Evolutionary conservation across 805 yeast species (phyloP).

Genomic region (Lipomyces starkeyi): DNA sequence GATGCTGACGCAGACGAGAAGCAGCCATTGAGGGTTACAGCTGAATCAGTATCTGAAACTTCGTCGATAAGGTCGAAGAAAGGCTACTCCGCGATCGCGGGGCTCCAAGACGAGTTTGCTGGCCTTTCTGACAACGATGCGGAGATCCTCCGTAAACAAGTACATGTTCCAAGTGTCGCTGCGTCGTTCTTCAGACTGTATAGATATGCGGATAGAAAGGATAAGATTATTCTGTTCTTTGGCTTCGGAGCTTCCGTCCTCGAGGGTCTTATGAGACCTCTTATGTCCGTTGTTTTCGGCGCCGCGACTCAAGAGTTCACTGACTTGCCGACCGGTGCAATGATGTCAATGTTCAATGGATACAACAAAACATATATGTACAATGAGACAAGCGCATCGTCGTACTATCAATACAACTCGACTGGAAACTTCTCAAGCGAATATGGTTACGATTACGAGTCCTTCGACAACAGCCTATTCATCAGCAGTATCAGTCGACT

Average conservation of each 20-base stretch:
- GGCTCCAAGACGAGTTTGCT: conserved; percentile 37
- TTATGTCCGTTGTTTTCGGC: conserved; percentile 50
- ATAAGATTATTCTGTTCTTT: conserved; percentile 40
- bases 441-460: conserved; percentile 8
- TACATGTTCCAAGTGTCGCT: conserved; percentile 37
- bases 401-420: conserved; percentile 17
- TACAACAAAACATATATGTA: conserved; percentile 20
- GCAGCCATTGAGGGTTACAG: conserved; percentile 10
- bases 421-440: conserved; percentile 16
- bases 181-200: conserved; percentile 44
- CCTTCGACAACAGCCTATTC: conserved; percentile 15
- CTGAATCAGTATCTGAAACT: background rate
- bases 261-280: conserved; percentile 51
- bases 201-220: conserved; percentile 46
- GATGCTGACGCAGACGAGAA: conserved; percentile 14
- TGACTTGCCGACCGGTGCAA: conserved; percentile 21
- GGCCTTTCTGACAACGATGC: conserved; percentile 46
- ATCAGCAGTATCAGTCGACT: conserved; percentile 25
- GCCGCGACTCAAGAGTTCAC: conserved; percentile 49
- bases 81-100: conserved; percentile 31
- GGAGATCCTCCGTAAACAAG: conserved; percentile 46
- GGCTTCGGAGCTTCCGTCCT: conserved; percentile 47
- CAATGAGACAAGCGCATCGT: conserved; percentile 17
- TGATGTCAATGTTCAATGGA: conserved; percentile 9
- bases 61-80: background rate